Base-by-base conservation (phyloP, 1,284 basidiomycete genomes). In the Phellopilus nigrolimitatus region DNA sequence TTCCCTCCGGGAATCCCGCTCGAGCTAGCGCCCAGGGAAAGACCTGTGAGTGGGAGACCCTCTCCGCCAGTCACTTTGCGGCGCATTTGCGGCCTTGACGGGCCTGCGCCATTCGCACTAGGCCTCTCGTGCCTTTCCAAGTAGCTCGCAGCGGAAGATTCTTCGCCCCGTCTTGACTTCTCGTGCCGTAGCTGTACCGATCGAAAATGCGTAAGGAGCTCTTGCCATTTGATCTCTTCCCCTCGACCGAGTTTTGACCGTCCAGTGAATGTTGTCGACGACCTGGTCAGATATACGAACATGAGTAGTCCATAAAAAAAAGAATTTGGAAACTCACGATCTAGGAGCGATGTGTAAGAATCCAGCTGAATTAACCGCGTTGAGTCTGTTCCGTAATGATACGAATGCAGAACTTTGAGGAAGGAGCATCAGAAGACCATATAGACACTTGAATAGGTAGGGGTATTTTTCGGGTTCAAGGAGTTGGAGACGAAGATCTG, bases 381-480 rank as follows among this genome's bases (percentile, higher is more conserved):
- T 94, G 30, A 99, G 71, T 30, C 97, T 83, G 66, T 97, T 97
- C 31, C 95, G 80, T 13, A 99, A 75, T 1, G 95, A 97, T 4
- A 95, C 84, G 64, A 99, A 99, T 0, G 97, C 97, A 34, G 88
- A 88, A 64, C 92, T 97, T 71, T 99, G 97, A 0, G 97, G 97
- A 7, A 99, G 72, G 49, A 99, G 76, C 97, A 99, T 99, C 57
- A 99, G 74, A 10, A 99, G 75, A 0, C 97, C 97, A 64, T 99
- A 99, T 5, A 99, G 75, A 61, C 95, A 97, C 67, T 99, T 99
- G 78, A 95, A 95, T 19, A 99, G 75, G 69, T 91, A 91, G 0
- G 97, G 95, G 64, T 98, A 87, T 80, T 87, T 83, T 59, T 99
- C 95, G 4, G 97, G 97, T 65, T 99, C 97, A 37, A 99, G 78